Conservation (phyloP, 352 stramenopile species). For the Globisporangium ultimum region DNA sequence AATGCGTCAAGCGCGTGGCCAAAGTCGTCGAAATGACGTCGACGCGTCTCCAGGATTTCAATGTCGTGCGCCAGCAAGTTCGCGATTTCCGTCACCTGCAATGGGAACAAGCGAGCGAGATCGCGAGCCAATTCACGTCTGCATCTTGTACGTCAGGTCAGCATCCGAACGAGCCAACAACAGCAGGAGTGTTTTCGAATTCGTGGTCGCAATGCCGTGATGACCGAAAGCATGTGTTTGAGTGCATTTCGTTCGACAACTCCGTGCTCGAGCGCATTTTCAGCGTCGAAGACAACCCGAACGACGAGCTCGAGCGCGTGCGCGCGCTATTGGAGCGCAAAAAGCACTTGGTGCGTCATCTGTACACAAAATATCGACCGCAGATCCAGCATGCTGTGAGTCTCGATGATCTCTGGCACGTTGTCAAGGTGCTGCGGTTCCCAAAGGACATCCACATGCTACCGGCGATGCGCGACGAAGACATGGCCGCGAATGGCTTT, state of each 20-base stretch:
- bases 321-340: slow-evolving; percentile 45
- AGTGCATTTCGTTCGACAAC: slow-evolving; percentile 61
- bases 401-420: slow-evolving; percentile 67
- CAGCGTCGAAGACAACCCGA: slow-evolving; percentile 48
- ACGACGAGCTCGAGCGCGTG: slow-evolving; percentile 42
- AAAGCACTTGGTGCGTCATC: slow-evolving; percentile 42
- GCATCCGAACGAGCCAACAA: background rate
- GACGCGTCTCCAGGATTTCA: slow-evolving; percentile 31
- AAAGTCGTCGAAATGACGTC: slow-evolving; percentile 25
- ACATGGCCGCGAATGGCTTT: slow-evolving; percentile 29
- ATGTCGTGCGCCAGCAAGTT: slow-evolving; percentile 24
- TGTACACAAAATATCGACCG: slow-evolving; percentile 48
- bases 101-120: slow-evolving; percentile 46
- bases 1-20: slow-evolving; percentile 34
- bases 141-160: slow-evolving; percentile 1
- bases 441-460: slow-evolving; percentile 58
- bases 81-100: slow-evolving; percentile 35
- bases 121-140: slow-evolving; percentile 36
- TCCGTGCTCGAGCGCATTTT: slow-evolving; percentile 51
- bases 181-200: background rate
- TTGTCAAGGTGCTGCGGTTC: slow-evolving; percentile 59
- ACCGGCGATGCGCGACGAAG: slow-evolving; percentile 50
- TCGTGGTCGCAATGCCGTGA: slow-evolving; percentile 17
- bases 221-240: slow-evolving; percentile 44
- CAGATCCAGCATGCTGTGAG: slow-evolving; percentile 44